phyloP scores from a whole-genome alignment of 2,329 filamentous ascomycete genomes.

The Stachybotrys echinatus region DNA sequence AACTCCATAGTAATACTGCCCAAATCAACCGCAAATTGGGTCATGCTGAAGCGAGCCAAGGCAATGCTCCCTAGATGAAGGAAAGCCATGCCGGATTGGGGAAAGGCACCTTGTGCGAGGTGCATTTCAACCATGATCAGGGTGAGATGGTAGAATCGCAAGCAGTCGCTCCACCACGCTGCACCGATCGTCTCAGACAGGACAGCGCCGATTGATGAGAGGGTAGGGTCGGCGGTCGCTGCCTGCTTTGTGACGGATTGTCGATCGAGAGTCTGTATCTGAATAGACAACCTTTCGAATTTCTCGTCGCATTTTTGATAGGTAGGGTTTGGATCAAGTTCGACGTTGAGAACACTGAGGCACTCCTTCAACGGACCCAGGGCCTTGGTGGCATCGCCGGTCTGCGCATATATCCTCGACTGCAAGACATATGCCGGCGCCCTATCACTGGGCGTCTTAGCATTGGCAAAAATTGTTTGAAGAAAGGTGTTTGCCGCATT shows the following conservation, averaged over 20 bases:
- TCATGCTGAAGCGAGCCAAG: constrained; percentile 65
- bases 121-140: constrained; percentile 64
- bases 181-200: constrained; percentile 64
- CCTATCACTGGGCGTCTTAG: constrained; percentile 70
- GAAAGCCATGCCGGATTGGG: constrained; percentile 65
- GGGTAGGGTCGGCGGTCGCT: constrained; percentile 41
- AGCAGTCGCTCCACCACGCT: constrained; percentile 67
- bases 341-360: constrained; percentile 62
- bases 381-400: constrained; percentile 65
- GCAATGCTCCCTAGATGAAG: constrained; percentile 64
- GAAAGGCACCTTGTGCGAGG: constrained; percentile 57
- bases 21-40: constrained; percentile 61
- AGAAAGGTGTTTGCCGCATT: constrained; percentile 64
- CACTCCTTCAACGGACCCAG: constrained; percentile 67
- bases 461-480: constrained; percentile 62
- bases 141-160: constrained; percentile 68
- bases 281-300: constrained; percentile 59
- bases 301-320: constrained; percentile 74
- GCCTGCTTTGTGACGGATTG: constrained; percentile 37
- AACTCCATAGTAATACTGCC: constrained; percentile 59
- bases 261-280: constrained; percentile 53
- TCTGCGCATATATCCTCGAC: constrained; percentile 71
- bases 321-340: constrained; percentile 59
- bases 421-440: constrained; percentile 79
- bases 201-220: constrained; percentile 63